Evolutionary conservation across 1,284 basidiomycete species (phyloP).

Genomic region (Pisolithus thermaeus): DNA sequence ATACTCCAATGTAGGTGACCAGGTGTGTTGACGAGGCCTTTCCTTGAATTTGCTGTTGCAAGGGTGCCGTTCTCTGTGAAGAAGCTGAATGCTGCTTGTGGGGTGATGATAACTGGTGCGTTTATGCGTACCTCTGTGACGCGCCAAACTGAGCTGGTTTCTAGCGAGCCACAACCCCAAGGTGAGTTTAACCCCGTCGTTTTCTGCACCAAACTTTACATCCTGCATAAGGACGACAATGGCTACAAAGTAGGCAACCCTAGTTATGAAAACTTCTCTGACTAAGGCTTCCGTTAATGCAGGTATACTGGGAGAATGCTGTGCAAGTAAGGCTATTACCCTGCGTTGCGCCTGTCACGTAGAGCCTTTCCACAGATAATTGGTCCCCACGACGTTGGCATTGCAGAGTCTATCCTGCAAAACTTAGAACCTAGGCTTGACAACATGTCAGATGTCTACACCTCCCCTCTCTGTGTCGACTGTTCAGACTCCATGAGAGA

Average conservation of each 20-base stretch:
- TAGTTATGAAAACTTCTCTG: neutral
- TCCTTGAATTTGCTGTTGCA: neutral
- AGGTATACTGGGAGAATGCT: constrained; percentile 85
- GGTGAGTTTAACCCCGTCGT: constrained; percentile 32
- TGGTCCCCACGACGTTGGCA: constrained; percentile 71
- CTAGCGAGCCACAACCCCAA: constrained; percentile 82
- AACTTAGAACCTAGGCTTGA: constrained; percentile 57
- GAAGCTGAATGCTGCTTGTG: constrained; percentile 62
- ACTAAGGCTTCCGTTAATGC: neutral
- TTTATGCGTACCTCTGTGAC: neutral
- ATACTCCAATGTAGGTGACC: constrained; percentile 70
- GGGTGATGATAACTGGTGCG: constrained; percentile 83
- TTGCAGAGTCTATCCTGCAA: constrained; percentile 55
- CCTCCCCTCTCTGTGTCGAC: constrained; percentile 43
- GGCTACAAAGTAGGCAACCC: constrained; percentile 64
- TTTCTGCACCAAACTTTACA: constrained; percentile 5
- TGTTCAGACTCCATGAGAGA: constrained; percentile 53
- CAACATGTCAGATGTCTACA: constrained; percentile 30
- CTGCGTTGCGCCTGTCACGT: neutral
- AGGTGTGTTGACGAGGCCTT: neutral
- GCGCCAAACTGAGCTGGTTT: neutral
- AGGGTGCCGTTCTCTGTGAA: constrained; percentile 78
- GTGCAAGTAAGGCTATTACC: constrained; percentile 50
- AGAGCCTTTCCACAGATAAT: constrained; percentile 55
- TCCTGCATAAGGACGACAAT: constrained; percentile 60